These are phyloP conservation scores for Zygosaccharomyces sapae DNA, from an alignment of 1,139 yeast species.

Conservation along the genomic window DNA sequence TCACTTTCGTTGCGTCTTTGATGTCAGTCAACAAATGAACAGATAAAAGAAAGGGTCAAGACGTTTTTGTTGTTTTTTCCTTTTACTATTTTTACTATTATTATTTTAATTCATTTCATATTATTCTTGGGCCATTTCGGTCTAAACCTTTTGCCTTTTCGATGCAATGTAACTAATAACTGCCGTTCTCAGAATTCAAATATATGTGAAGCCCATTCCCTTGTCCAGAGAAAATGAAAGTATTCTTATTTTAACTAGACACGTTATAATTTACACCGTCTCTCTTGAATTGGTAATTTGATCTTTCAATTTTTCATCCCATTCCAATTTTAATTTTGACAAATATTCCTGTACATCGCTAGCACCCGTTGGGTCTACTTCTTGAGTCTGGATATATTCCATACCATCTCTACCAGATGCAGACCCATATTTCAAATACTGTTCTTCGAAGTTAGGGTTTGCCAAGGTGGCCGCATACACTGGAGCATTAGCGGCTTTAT, in stretches of 20 bases:
- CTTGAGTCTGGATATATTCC: conserved; percentile 55
- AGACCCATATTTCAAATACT: conserved; percentile 67
- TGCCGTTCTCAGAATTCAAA: neutral
- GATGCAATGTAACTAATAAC: conserved; percentile 7
- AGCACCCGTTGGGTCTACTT: conserved; percentile 59
- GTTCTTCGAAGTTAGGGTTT: conserved; percentile 44
- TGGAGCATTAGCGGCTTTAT: conserved; percentile 85
- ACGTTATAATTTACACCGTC: conserved; percentile 16
- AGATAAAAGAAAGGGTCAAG: neutral
- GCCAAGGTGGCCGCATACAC: conserved; percentile 53
- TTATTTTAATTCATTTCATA: too few relatives aligned
- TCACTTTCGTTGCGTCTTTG: conserved; percentile 91
- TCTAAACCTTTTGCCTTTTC: neutral
- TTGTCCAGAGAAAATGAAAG: neutral
- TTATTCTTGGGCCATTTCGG: neutral
- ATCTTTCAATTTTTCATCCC: conserved; percentile 67
- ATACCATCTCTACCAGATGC: conserved; percentile 60
- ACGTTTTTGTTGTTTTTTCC: neutral
- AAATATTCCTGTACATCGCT: conserved; percentile 61
- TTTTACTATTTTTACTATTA: neutral
- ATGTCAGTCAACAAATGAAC: conserved; percentile 55
- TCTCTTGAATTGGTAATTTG: conserved; percentile 60
- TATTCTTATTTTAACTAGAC: neutral
- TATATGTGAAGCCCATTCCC: conserved; percentile 1
- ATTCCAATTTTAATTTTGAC: conserved; percentile 49